A percentile compares a stretch with the other conserved stretches of the same genome.
Conservation (phyloP, 2,329 filamentous ascomycete genomes). For the Fusarium irregulare region DNA sequence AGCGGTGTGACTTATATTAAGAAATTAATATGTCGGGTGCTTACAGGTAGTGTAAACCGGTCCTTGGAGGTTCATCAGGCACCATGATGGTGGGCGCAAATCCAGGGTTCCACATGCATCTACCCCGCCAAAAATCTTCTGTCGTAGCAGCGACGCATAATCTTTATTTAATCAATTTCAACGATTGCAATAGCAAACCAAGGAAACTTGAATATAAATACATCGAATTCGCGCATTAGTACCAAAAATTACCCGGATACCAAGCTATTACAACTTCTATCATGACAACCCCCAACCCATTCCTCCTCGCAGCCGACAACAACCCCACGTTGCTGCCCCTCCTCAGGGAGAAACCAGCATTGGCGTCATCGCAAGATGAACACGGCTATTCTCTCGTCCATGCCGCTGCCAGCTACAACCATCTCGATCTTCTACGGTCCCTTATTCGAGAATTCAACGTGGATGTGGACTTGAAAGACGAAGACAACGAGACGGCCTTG, state of each 20-base stretch:
- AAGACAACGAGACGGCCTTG: slow-evolving; percentile 93
- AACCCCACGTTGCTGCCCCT: slow-evolving; percentile 78
- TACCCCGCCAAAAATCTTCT: slow-evolving; percentile 38
- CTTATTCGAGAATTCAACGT: slow-evolving; percentile 82
- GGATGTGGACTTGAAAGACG: slow-evolving; percentile 83
- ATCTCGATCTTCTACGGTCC: slow-evolving; percentile 80
- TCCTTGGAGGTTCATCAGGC: background rate
- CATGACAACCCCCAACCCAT: slow-evolving; percentile 64
- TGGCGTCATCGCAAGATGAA: slow-evolving; percentile 84
- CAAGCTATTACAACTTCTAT: background rate
- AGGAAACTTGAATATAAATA: background rate
- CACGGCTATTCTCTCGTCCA: slow-evolving; percentile 96
- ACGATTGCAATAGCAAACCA: background rate
- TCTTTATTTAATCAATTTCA: background rate
- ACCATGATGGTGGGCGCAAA: slow-evolving; percentile 1
- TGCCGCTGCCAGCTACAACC: slow-evolving; percentile 92
- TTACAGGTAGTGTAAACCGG: background rate
- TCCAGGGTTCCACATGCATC: slow-evolving; percentile 14
- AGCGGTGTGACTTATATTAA: background rate
- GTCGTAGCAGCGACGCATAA: background rate
- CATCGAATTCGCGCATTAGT: background rate
- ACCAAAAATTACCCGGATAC: background rate
- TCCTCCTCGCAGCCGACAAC: slow-evolving; percentile 85
- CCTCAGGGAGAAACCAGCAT: slow-evolving; percentile 77
- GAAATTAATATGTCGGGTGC: background rate